Evolutionary conservation across 305 asterid genomes (phyloP), one percentile per base, ranked within the genome.

Genomic region (Caryopteris hybrid): DNA sequence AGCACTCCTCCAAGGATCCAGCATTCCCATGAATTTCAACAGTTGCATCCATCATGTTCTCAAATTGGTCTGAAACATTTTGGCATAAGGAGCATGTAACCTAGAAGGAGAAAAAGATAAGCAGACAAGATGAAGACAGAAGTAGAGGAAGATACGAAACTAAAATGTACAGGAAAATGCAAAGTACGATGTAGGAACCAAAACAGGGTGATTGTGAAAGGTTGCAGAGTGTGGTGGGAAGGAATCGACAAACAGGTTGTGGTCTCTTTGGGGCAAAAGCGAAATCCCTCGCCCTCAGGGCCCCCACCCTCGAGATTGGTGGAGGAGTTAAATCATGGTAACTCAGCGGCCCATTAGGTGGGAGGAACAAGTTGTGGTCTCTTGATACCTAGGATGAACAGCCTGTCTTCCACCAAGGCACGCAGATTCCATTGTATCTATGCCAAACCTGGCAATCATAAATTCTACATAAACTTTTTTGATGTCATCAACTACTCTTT

Each of bases 381-480:
- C 90, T 76, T 88, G 95, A 70, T 81, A 84, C 38, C 79, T 79
- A 25, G 93, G 96, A 73, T 69, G 91, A 75, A 88, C 82, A 51
- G 78, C 87, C 74, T 81, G 90, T 83, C 90, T 97, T 65, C 98
- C 97, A 61, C 98, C 98, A 72, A 92, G 97, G 82, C 96, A 90
- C 59, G 73, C 88, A 53, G 89, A 84, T 61, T 92, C 97, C 98
- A 92, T 90, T 50, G 87, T 92, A 80, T 86, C 96, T 66, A 92
- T 90, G 51, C 96, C 95, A 85, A 88, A 88, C 88, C 97, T 90
- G 74, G 31, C n/a, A 7, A 77, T 10, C n/a, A n/a, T n/a, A n/a
- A n/a, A n/a, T n/a, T n/a, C n/a, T n/a, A n/a, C n/a, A 57, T 60
- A 5, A 58, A 76, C 25, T 50, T 6, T 64, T 58, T 52, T 11